phyloP scores from a whole-genome alignment of 805 yeast species.

The Cyberlindnera petersonii region DNA sequence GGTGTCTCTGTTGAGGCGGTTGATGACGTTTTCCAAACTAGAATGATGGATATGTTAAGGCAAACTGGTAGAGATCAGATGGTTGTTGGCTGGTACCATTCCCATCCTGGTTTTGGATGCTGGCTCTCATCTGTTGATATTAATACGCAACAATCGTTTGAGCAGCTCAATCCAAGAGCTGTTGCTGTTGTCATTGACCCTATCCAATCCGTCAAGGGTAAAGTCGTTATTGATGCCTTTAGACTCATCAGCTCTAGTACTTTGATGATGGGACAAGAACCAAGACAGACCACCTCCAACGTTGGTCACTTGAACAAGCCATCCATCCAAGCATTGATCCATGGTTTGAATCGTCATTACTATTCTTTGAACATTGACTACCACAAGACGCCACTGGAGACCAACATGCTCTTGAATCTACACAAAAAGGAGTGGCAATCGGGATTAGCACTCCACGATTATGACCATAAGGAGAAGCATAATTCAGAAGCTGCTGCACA shows the following conservation, averaged over 20 bases:
- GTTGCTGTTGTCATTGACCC: constrained; percentile 99
- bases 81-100: constrained; percentile 99
- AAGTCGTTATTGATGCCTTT: constrained; percentile 98
- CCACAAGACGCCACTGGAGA: constrained; percentile 87
- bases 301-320: constrained; percentile 95
- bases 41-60: constrained; percentile 98
- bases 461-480: constrained; percentile 68
- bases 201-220: constrained; percentile 97
- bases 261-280: constrained; percentile 94
- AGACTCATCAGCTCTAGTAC: constrained; percentile 86
- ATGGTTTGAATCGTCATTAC: constrained; percentile 94
- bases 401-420: constrained; percentile 86
- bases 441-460: constrained; percentile 77
- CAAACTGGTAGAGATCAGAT: constrained; percentile 99
- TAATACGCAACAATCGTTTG: constrained; percentile 96
- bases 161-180: constrained; percentile 90
- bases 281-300: constrained; percentile 95
- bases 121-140: constrained; percentile 98
- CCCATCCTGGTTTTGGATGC: constrained; percentile 99
- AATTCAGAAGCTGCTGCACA: constrained; percentile 69
- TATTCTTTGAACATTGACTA: constrained; percentile 94
- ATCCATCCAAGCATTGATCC: constrained; percentile 92
- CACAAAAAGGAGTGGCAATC: constrained; percentile 96
- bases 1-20: constrained; percentile 99
- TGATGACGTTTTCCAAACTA: constrained; percentile 97